Conservation (phyloP, 2,329 filamentous ascomycete genomes). For the Apiospora sp. region DNA sequence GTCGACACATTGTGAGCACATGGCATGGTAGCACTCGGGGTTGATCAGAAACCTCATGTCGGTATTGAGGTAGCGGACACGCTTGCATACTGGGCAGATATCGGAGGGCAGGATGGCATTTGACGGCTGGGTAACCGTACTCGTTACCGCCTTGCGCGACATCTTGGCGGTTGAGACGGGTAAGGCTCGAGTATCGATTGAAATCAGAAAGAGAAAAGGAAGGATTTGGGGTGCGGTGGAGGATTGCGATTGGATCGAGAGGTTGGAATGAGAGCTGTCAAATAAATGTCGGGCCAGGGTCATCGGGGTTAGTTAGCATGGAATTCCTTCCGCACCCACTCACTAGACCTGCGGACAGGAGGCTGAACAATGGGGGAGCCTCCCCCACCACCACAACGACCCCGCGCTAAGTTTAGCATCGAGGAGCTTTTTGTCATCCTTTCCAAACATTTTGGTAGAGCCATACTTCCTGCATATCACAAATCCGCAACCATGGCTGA, state of each 20-base stretch:
- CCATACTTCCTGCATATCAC: slow-evolving; percentile 14
- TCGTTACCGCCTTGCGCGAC: slow-evolving; percentile 46
- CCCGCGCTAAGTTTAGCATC: slow-evolving; percentile 17
- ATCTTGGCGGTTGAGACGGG: slow-evolving; percentile 37
- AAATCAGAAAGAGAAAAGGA: too few relatives aligned
- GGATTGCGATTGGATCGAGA: neutral
- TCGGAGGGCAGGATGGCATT: slow-evolving; percentile 58
- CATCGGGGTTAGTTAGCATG: neutral
- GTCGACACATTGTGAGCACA: slow-evolving; percentile 96
- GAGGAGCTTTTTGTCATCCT: slow-evolving; percentile 21
- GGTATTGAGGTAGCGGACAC: slow-evolving; percentile 91
- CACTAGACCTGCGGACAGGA: neutral
- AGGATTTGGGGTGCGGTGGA: neutral
- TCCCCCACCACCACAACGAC: neutral
- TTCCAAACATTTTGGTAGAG: slow-evolving; percentile 3
- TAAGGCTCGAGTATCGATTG: neutral
- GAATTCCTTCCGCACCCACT: slow-evolving; percentile 9
- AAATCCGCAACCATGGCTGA: slow-evolving; percentile 49
- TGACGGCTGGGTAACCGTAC: slow-evolving; percentile 33
- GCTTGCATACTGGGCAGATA: slow-evolving; percentile 97
- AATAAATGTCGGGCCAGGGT: neutral
- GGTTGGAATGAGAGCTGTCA: slow-evolving; percentile 12
- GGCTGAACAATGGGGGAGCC: neutral
- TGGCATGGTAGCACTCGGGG: slow-evolving; percentile 98
- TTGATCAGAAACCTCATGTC: slow-evolving; percentile 97